These are phyloP conservation scores for Leucogyrophana mollusca DNA, from an alignment of 768 basidiomycete genomes.

Conservation along the genomic window DNA sequence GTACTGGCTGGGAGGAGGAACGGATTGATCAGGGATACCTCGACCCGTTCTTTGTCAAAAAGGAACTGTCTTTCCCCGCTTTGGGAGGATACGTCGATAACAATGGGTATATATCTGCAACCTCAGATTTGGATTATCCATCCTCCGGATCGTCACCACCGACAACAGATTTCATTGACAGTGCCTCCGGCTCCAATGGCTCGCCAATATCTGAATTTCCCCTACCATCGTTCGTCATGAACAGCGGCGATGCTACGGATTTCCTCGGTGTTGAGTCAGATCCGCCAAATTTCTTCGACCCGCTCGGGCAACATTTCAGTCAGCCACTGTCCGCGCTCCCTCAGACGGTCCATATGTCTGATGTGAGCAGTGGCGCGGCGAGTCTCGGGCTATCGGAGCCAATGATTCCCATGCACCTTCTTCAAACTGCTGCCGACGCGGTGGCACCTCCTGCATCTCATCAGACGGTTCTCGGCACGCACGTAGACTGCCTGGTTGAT, in stretches of 20 bases:
- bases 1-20: too few species aligned
- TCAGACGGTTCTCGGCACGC: neutral
- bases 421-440: neutral
- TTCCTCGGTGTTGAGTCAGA: neutral
- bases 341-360: slow-evolving; percentile 22
- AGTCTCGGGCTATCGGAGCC: neutral
- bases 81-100: too few species aligned
- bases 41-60: too few species aligned
- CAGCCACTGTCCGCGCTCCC: slow-evolving; percentile 5
- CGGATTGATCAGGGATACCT: too few species aligned
- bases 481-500: neutral
- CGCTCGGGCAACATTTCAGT: neutral
- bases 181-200: too few species aligned
- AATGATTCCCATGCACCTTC: neutral
- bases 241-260: neutral
- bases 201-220: too few species aligned
- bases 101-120: too few species aligned
- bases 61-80: too few species aligned
- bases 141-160: too few species aligned
- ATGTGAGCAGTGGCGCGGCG: slow-evolving; percentile 11
- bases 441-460: neutral
- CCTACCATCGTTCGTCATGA: too few species aligned
- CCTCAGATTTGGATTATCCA: too few species aligned
- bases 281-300: neutral
- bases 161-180: too few species aligned